Evolutionary conservation across 257 asterid species (phyloP).

Genomic region (Solanum lignicaule): DNA sequence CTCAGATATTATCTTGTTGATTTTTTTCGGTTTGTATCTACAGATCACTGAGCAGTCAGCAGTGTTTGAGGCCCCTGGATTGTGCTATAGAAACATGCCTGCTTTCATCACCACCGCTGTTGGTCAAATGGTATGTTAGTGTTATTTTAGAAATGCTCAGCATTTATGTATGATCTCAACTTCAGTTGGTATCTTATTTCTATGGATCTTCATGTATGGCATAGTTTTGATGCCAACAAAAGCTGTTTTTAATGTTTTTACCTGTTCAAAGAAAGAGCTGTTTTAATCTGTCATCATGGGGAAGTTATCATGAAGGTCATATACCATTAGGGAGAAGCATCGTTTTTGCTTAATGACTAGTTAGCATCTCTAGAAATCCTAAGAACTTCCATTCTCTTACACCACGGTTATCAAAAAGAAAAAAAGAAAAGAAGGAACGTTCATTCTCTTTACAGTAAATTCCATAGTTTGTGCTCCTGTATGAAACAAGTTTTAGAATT

Average conservation of each 20-base stretch:
- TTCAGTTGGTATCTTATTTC: neutral
- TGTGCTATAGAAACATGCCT: slow-evolving; percentile 41
- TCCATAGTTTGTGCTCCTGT: neutral
- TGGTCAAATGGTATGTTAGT: slow-evolving; percentile 69
- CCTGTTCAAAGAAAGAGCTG: neutral
- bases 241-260: neutral
- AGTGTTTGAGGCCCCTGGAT: slow-evolving; percentile 48
- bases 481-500: neutral
- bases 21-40: slow-evolving; percentile 1
- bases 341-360: neutral
- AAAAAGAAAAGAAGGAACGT: neutral
- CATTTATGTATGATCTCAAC: neutral
- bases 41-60: slow-evolving; percentile 82
- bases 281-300: neutral
- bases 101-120: slow-evolving; percentile 60
- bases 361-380: neutral
- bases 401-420: neutral
- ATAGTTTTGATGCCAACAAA: neutral
- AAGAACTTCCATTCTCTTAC: neutral
- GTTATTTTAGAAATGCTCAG: neutral
- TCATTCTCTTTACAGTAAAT: neutral
- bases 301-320: neutral
- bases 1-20: neutral
- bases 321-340: neutral
- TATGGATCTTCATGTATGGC: neutral